Base-by-base conservation (phyloP, 179 eudicot species). In the Silene coronaria region DNA sequence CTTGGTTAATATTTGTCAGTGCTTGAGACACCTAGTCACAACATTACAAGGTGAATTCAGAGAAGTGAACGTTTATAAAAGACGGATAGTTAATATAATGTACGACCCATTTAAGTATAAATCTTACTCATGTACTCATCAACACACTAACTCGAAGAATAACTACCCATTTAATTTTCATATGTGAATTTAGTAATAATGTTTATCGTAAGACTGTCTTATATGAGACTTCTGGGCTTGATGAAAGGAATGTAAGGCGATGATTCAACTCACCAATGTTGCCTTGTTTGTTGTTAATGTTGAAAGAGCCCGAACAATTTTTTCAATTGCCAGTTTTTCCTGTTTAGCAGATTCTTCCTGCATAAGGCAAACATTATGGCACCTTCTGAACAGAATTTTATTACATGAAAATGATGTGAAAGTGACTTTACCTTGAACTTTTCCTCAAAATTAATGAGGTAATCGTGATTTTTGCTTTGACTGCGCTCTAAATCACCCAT, bases 291-390 rank as follows among this genome's bases (percentile, higher is more conserved):
- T 67, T 46, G 92, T 89, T 77, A 91, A 71, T 72, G 84, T 75
- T 17, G 88, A 83, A 70, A 93, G 82, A 74, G 89, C 90, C 53
- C 82, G 79, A 55, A 89, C 79, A 71, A 93, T 88, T 74, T 87
- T 85, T 72, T 91, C 91, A 80, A 86, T 78, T 24, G 98, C 95
- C 82, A 79, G 79, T 81, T 86, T 81, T 79, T 93, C 95, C 67
- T 93, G 91, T 77, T 76, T 83, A 19, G 78, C 86, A 66, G 98
- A 86, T 78, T 84, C 90, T 71, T 92, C 97, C 98, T 93, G 82
- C 71, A 67, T 24, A 42, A 63, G 2, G 22, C 34, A 42, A 21
- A 45, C 21, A 69, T 80, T 66, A 71, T 42, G 42, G 53, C 26
- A 23, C 22, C 42, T 30, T 70, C 36, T 9, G 9, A 17, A 22